These are phyloP conservation scores for Dendrobium huoshanense DNA, from an alignment of 106 monocot genomes.

Conservation along the genomic window DNA sequence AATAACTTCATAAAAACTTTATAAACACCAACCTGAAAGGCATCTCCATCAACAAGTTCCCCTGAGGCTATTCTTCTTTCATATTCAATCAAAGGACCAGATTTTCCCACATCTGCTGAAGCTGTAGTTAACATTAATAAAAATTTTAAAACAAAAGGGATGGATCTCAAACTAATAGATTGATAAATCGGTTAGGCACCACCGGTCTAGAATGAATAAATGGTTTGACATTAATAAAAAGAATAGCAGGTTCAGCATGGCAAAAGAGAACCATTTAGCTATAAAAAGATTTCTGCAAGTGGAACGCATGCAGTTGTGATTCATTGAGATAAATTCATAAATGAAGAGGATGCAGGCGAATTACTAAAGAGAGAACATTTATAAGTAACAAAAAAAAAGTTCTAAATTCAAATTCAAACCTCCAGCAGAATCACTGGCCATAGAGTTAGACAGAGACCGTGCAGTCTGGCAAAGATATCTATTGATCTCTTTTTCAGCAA, in stretches of 20 bases:
- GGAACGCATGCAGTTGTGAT: not conserved
- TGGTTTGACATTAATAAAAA: not conserved
- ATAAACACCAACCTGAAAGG: conserved; percentile 45
- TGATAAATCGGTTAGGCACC: not conserved
- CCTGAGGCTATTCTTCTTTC: conserved; percentile 76
- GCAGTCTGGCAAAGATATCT: conserved; percentile 1
- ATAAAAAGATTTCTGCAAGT: not conserved
- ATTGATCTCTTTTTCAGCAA: conserved; percentile 4
- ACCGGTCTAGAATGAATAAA: not conserved
- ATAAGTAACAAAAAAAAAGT: not conserved
- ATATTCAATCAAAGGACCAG: conserved; percentile 77
- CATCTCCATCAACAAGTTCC: conserved; percentile 82
- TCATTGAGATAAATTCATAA: not conserved
- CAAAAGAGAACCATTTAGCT: not conserved
- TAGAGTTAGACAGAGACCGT: conserved; percentile 12
- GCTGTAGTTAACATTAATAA: not conserved
- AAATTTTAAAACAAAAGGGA: not conserved
- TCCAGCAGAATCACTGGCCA: conserved; percentile 14
- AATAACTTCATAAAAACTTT: not conserved
- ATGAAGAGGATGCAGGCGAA: not conserved
- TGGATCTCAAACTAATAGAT: not conserved
- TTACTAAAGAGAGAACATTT: not conserved
- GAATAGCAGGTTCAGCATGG: not conserved
- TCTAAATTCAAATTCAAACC: conserved; percentile 14
- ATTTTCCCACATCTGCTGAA: conserved; percentile 25